A percentile compares a stretch with the other conserved stretches of the same genome.
These are phyloP conservation scores for Rhodotorula kratochvilovae DNA, from an alignment of 768 basidiomycete species.

Conservation along the genomic window DNA sequence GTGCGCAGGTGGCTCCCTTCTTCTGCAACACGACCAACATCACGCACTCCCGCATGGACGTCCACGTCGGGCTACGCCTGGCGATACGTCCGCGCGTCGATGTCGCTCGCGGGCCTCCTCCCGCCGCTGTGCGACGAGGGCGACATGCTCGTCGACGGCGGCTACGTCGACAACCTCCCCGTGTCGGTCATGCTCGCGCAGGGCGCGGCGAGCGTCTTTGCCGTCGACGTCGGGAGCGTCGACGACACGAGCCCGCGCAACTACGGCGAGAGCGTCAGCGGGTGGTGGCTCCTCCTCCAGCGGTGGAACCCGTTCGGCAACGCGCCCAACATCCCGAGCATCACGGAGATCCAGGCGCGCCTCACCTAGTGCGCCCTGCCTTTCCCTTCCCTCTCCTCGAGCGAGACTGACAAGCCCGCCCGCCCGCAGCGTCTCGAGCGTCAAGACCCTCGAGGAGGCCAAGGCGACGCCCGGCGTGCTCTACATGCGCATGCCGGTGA, in stretches of 20 bases:
- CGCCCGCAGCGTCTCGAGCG: constrained; percentile 75
- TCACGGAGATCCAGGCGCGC: constrained; percentile 88
- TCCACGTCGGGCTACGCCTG: constrained; percentile 99
- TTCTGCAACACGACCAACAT: constrained; percentile 99
- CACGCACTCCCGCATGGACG: constrained; percentile 90
- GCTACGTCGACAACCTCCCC: constrained; percentile 67
- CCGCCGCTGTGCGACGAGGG: constrained; percentile 94
- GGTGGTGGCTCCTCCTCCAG: constrained; percentile 92
- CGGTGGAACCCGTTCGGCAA: constrained; percentile 80
- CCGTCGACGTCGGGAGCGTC: constrained; percentile 85
- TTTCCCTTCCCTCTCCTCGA: neutral
- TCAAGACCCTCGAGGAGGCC: constrained; percentile 91
- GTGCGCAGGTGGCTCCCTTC: constrained; percentile 66
- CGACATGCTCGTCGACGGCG: constrained; percentile 72
- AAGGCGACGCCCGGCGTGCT: constrained; percentile 81
- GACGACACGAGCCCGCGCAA: constrained; percentile 93
- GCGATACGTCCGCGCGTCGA: constrained; percentile 90
- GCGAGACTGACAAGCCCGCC: neutral
- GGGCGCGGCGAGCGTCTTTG: constrained; percentile 85
- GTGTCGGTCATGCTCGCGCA: constrained; percentile 85
- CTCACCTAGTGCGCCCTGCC: constrained; percentile 75
- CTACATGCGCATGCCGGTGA: constrained; percentile 92
- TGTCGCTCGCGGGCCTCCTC: constrained; percentile 91
- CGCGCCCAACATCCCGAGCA: constrained; percentile 70
- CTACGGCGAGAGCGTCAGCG: constrained; percentile 91